Percentiles rank a stretch among this genome's conserved stretches.
Conservation (phyloP, 352 stramenopile genomes). For the Aphanomyces cochlioides region DNA sequence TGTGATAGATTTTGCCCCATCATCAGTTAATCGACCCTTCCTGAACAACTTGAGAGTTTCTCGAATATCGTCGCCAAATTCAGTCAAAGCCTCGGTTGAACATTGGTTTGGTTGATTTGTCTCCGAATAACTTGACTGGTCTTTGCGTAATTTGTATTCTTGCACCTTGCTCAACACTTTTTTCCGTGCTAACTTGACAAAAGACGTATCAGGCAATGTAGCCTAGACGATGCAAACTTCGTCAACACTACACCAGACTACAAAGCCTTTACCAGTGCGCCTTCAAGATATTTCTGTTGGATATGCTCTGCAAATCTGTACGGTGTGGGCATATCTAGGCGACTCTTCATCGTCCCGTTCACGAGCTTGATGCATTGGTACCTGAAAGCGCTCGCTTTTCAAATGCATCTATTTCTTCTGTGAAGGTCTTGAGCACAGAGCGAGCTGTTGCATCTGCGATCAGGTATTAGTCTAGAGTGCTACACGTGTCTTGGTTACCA, state of each 20-base stretch:
- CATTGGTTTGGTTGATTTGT: slow-evolving; percentile 10
- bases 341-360: not conserved
- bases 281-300: slow-evolving; percentile 6
- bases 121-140: not conserved
- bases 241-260: not conserved
- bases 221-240: not conserved
- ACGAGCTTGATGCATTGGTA: slow-evolving; percentile 13
- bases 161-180: not conserved
- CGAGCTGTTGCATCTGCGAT: slow-evolving; percentile 9
- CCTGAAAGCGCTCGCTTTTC: slow-evolving; percentile 1
- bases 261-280: not conserved
- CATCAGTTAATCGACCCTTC: no score
- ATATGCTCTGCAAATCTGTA: not conserved
- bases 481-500: no score
- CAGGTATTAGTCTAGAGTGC: not conserved
- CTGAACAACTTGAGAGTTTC: not conserved
- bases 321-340: not conserved
- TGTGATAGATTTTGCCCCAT: no score
- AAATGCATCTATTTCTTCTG: slow-evolving; percentile 21
- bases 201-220: not conserved
- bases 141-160: not conserved
- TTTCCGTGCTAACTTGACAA: slow-evolving; percentile 25
- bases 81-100: not conserved
- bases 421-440: not conserved
- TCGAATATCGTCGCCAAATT: slow-evolving; percentile 26